Evolutionary conservation across 2,329 filamentous ascomycete genomes (phyloP).

Genomic region (Fusarium guadeloupense): DNA sequence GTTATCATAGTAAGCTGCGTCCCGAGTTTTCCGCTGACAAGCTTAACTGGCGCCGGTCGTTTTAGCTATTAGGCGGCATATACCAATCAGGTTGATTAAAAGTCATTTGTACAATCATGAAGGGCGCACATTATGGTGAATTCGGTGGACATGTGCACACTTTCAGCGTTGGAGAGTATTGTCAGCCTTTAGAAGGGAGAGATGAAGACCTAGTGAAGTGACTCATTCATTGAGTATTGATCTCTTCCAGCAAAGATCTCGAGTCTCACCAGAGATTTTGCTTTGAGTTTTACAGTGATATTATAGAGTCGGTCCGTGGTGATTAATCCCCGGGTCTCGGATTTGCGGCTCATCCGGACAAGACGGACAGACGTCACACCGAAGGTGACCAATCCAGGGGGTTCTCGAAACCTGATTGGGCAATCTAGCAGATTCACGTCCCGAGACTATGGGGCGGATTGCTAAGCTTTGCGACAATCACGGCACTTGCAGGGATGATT

Average conservation of each 20-base stretch:
- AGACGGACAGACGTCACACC: conserved; percentile 25
- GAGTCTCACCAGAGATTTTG: background rate
- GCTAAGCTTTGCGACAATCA: conserved; percentile 26
- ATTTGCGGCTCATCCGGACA: conserved; percentile 12
- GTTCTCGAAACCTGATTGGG: conserved; percentile 19
- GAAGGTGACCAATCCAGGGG: conserved; percentile 39
- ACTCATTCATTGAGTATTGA: conserved; percentile 4
- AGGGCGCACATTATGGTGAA: background rate
- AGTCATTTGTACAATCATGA: background rate
- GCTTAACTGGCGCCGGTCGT: conserved; percentile 4
- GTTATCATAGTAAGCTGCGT: conserved; percentile 23
- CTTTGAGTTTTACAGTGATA: background rate
- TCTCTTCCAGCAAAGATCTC: background rate
- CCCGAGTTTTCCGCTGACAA: conserved; percentile 32
- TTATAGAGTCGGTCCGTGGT: background rate
- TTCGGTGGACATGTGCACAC: background rate
- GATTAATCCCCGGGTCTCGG: background rate
- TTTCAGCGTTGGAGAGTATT: background rate
- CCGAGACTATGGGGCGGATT: conserved; percentile 28
- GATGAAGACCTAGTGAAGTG: background rate
- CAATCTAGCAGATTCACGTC: conserved; percentile 5
- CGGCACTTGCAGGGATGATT: conserved; percentile 12
- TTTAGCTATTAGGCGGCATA: conserved; percentile 3
- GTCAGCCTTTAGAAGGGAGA: background rate
- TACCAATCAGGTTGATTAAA: conserved; percentile 7